Evolutionary conservation across 2,329 filamentous ascomycete genomes (phyloP).

Genomic region (Aspergillus floridensis): DNA sequence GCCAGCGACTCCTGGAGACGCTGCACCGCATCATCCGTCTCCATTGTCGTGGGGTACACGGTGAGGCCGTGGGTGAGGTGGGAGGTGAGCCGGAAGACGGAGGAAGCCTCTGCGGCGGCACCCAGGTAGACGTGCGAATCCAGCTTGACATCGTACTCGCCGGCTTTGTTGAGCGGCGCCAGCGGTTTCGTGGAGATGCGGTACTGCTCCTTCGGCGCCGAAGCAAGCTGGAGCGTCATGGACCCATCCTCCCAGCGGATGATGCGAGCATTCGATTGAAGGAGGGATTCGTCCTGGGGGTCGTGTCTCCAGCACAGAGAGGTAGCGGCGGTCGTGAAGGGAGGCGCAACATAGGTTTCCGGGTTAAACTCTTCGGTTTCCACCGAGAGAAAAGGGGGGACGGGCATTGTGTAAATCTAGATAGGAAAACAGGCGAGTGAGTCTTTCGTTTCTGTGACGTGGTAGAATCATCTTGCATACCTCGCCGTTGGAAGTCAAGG

Average conservation of each 20-base stretch:
- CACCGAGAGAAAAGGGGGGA: conserved; percentile 62
- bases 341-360: conserved; percentile 59
- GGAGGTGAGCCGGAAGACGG: conserved; percentile 59
- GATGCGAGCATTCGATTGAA: conserved; percentile 65
- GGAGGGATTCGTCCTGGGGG: conserved; percentile 54
- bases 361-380: conserved; percentile 61
- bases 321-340: conserved; percentile 62
- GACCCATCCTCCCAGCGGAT: conserved; percentile 67
- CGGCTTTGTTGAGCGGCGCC: conserved; percentile 54
- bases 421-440: background rate
- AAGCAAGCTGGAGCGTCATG: conserved; percentile 63
- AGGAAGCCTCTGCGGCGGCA: conserved; percentile 56
- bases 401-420: conserved; percentile 60
- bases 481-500: conserved; percentile 48
- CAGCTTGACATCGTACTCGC: conserved; percentile 52
- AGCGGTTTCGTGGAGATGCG: conserved; percentile 58
- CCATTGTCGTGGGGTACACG: conserved; percentile 54
- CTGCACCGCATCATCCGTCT: conserved; percentile 60
- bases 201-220: conserved; percentile 60
- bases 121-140: conserved; percentile 65
- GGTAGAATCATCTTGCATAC: conserved; percentile 23
- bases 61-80: conserved; percentile 61
- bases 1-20: conserved; percentile 61
- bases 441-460: background rate
- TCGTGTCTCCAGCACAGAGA: conserved; percentile 66